Conservation (phyloP, 2,329 filamentous ascomycete genomes). For the Verticillium zaregamsianum region DNA sequence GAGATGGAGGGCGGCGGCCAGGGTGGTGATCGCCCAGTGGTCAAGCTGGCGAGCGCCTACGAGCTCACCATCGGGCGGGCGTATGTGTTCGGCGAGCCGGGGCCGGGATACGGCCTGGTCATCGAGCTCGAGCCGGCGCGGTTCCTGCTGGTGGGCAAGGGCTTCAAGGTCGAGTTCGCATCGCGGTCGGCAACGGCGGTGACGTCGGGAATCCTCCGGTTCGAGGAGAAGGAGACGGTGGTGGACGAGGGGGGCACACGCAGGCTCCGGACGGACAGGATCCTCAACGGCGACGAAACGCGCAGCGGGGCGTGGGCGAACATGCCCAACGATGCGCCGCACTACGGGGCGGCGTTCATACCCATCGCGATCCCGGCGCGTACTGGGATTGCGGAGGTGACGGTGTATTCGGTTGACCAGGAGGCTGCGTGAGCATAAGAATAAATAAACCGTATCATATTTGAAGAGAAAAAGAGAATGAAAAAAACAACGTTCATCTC, state of each 20-base stretch:
- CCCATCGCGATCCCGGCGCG: constrained; percentile 46
- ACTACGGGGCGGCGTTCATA: constrained; percentile 52
- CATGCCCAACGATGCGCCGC: constrained; percentile 51
- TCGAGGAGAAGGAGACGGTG: constrained; percentile 29
- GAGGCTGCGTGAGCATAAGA: too few species aligned
- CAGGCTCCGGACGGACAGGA: constrained; percentile 17
- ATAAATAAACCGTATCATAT: too few species aligned
- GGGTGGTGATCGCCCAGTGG: constrained; percentile 14
- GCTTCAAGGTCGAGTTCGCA: constrained; percentile 28
- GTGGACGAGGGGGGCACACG: constrained; percentile 21
- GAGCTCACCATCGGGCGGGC: constrained; percentile 26
- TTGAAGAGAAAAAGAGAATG: too few species aligned
- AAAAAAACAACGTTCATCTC: too few species aligned
- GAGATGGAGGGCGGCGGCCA: constrained; percentile 21
- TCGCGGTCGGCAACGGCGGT: constrained; percentile 21
- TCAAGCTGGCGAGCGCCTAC: constrained; percentile 22
- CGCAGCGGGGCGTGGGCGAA: constrained; percentile 38
- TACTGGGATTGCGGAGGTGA: constrained; percentile 39
- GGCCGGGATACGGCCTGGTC: constrained; percentile 29
- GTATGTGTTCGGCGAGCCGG: constrained; percentile 32
- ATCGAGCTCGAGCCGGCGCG: constrained; percentile 26
- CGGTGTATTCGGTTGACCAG: constrained; percentile 24
- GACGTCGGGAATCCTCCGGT: constrained; percentile 28
- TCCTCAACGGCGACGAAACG: constrained; percentile 35
- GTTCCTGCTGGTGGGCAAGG: constrained; percentile 30